Percentiles rank a stretch among this genome's conserved stretches.
Conservation (phyloP, 2,329 filamentous ascomycete species). For the Colletotrichum sp. region DNA sequence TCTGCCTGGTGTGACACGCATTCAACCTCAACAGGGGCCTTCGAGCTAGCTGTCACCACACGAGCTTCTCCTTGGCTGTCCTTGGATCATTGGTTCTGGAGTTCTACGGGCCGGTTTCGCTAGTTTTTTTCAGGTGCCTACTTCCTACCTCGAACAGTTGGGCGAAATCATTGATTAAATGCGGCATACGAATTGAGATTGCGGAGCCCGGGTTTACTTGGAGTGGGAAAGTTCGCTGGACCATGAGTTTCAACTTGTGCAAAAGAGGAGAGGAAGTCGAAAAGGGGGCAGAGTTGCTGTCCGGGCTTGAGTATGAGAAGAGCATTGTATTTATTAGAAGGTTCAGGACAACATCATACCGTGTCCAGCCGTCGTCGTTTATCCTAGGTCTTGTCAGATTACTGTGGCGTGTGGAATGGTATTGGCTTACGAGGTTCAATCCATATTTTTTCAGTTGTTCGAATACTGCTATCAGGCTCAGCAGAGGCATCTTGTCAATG, state of each 20-base stretch:
- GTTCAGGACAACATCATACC: background rate
- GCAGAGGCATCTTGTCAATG: background rate
- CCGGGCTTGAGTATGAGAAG: background rate
- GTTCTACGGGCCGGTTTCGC: conserved; percentile 14
- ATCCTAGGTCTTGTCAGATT: conserved; percentile 14
- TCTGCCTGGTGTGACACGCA: conserved; percentile 3
- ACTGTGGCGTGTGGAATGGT: conserved; percentile 14
- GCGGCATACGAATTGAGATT: conserved; percentile 21
- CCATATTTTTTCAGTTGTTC: background rate
- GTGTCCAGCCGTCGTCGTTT: background rate
- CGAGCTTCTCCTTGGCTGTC: background rate
- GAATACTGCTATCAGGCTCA: background rate
- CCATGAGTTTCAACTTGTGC: conserved; percentile 4
- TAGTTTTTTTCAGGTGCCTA: background rate
- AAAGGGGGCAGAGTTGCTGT: conserved; percentile 1
- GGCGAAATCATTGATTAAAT: conserved; percentile 21
- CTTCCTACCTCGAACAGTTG: conserved; percentile 9
- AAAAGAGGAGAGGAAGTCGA: conserved; percentile 6
- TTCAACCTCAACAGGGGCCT: background rate
- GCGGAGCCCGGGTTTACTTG: conserved; percentile 13
- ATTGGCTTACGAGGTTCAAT: conserved; percentile 15
- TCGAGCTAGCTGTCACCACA: background rate
- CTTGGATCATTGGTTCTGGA: conserved; percentile 14
- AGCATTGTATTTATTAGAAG: conserved; percentile 21
- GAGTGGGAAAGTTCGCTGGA: background rate